Percentiles rank a stretch among this genome's conserved stretches.
Conservation (phyloP, 192 early-diverging fungal genomes). For the Coemansia reversa region DNA sequence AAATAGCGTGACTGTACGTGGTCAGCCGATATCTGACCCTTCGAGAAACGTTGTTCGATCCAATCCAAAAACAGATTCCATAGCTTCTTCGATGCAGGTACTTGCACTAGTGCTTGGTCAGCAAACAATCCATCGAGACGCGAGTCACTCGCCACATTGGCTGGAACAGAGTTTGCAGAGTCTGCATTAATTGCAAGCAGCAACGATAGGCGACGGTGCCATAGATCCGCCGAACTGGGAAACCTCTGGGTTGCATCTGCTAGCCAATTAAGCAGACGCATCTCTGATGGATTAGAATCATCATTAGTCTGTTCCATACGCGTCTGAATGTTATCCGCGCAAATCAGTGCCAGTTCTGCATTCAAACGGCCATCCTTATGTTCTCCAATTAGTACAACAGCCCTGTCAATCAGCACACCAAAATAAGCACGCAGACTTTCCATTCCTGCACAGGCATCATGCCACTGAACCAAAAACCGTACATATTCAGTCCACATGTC, state of each 20-base stretch:
- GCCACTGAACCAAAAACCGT: slow-evolving; percentile 59
- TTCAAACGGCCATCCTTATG: slow-evolving; percentile 47
- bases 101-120: slow-evolving; percentile 33
- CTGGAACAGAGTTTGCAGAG: not conserved
- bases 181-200: not conserved
- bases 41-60: slow-evolving; percentile 26
- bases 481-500: slow-evolving; percentile 66
- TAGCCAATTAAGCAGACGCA: slow-evolving; percentile 34
- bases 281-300: not conserved
- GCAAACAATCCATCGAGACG: slow-evolving; percentile 54
- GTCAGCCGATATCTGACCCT: slow-evolving; percentile 14
- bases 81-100: slow-evolving; percentile 41
- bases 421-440: slow-evolving; percentile 27
- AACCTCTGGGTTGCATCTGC: slow-evolving; percentile 26
- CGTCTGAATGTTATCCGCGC: slow-evolving; percentile 3
- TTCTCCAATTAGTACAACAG: slow-evolving; percentile 57
- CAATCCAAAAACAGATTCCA: slow-evolving; percentile 47
- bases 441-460: slow-evolving; percentile 5
- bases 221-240: slow-evolving; percentile 26
- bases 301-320: not conserved
- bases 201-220: slow-evolving; percentile 21
- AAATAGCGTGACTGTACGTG: slow-evolving; percentile 55
- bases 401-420: slow-evolving; percentile 56
- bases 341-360: slow-evolving; percentile 55
- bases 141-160: not conserved